Conservation (phyloP, 1,139 yeast species). For the Pichia sp. region DNA sequence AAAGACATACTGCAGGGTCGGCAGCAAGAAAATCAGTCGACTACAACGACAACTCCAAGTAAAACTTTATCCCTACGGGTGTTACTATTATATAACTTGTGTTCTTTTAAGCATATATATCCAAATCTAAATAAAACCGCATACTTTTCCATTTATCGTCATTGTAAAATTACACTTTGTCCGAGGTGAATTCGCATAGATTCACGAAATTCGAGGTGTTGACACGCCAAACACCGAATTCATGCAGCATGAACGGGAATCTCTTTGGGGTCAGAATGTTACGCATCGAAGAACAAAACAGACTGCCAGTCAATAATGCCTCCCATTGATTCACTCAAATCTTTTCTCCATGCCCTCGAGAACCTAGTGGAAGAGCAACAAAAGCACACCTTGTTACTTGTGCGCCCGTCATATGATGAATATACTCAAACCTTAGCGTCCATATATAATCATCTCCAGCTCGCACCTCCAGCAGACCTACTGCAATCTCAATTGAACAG, state of each 20-base stretch:
- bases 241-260: neutral
- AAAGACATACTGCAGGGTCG: conserved; percentile 42
- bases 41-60: conserved; percentile 31
- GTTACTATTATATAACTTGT: neutral
- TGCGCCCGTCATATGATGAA: conserved; percentile 8
- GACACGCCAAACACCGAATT: neutral
- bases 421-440: conserved; percentile 3
- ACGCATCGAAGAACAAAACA: neutral
- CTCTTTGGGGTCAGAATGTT: too few relatives aligned
- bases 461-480: neutral
- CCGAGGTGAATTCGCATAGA: too few relatives aligned
- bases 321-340: neutral
- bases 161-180: neutral
- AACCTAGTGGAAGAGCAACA: neutral
- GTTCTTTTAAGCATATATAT: neutral
- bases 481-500: neutral
- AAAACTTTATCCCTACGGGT: neutral
- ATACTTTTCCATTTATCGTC: neutral
- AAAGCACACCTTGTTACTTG: conserved; percentile 1
- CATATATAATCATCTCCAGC: conserved; percentile 1
- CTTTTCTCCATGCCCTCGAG: neutral
- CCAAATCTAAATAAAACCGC: neutral
- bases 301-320: neutral
- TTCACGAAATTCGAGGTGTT: neutral
- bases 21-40: conserved; percentile 26